phyloP scores from a whole-genome alignment of 441 rosid genomes.

The Raphanus hybrid region DNA sequence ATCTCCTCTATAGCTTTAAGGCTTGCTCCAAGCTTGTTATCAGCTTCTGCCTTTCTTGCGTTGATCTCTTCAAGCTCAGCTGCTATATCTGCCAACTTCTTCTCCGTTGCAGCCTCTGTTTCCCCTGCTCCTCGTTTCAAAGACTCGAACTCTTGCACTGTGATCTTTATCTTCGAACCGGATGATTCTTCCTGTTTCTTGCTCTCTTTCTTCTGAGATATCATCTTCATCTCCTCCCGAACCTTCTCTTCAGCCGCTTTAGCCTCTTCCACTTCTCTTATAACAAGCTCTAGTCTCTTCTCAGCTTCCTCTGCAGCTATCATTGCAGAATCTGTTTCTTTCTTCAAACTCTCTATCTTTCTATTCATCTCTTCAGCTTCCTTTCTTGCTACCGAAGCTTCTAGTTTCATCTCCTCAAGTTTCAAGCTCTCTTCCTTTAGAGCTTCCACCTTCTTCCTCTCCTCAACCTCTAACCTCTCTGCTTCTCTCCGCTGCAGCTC shows the following conservation, averaged over 20 bases:
- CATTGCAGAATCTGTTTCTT: slow-evolving; percentile 52
- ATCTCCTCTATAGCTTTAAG: slow-evolving; percentile 68
- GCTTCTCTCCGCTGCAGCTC: slow-evolving; percentile 44
- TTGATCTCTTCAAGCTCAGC: slow-evolving; percentile 57
- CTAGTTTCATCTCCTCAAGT: slow-evolving; percentile 46
- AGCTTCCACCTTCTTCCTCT: slow-evolving; percentile 33
- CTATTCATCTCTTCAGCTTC: slow-evolving; percentile 61
- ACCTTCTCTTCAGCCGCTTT: slow-evolving; percentile 58
- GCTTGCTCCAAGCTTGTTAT: slow-evolving; percentile 52
- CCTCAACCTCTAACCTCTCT: slow-evolving; percentile 37
- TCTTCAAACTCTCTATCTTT: slow-evolving; percentile 45
- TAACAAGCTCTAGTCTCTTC: slow-evolving; percentile 49
- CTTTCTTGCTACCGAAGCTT: slow-evolving; percentile 51
- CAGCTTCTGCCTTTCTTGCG: slow-evolving; percentile 47
- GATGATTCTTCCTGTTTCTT: slow-evolving; percentile 31
- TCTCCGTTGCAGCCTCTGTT: slow-evolving; percentile 45
- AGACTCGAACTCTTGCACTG: slow-evolving; percentile 57
- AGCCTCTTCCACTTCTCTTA: slow-evolving; percentile 58
- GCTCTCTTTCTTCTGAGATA: slow-evolving; percentile 47
- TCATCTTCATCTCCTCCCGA: slow-evolving; percentile 53
- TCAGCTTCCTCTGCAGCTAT: slow-evolving; percentile 48
- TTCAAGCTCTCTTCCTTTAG: slow-evolving; percentile 41
- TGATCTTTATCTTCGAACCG: slow-evolving; percentile 50
- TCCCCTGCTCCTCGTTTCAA: slow-evolving; percentile 60
- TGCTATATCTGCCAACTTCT: slow-evolving; percentile 52